These are phyloP conservation scores for Pseudogymnoascus sp. DNA, from an alignment of 2,329 filamentous ascomycete genomes.

Conservation along the genomic window DNA sequence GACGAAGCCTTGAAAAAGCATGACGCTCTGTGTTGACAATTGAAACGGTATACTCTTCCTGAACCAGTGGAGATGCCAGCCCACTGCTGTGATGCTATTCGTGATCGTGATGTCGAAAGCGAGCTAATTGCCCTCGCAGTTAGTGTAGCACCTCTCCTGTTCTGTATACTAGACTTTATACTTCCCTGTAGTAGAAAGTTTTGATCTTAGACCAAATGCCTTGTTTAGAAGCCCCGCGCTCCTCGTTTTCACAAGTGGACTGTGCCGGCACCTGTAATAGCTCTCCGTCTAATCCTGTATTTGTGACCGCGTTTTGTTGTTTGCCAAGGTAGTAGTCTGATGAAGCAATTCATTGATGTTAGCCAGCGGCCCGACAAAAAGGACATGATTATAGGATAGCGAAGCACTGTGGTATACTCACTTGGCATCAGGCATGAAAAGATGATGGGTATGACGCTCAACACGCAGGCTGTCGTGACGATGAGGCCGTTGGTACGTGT, in stretches of 20 bases:
- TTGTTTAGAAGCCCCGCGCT: background rate
- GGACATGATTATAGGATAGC: background rate
- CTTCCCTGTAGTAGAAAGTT: background rate
- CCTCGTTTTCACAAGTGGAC: background rate
- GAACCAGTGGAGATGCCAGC: no score
- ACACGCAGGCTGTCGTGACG: constrained; percentile 26
- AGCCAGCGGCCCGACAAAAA: background rate
- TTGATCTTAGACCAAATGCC: background rate
- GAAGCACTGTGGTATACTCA: background rate
- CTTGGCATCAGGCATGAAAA: constrained; percentile 35
- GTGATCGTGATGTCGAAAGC: no score
- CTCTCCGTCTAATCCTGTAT: constrained; percentile 22
- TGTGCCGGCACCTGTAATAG: constrained; percentile 9
- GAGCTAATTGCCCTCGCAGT: background rate
- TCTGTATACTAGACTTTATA: background rate
- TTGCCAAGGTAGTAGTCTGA: constrained; percentile 27
- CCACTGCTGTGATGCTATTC: no score
- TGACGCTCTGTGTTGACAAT: no score
- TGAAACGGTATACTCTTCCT: no score
- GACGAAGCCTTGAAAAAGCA: no score
- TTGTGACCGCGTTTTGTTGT: constrained; percentile 24
- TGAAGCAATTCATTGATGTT: background rate
- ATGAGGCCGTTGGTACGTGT: constrained; percentile 32
- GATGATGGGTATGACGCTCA: constrained; percentile 30
- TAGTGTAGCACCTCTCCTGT: background rate